These are phyloP conservation scores for Amphirosellinia nigrospora DNA, from an alignment of 495 filamentous ascomycete genomes.

Conservation along the genomic window DNA sequence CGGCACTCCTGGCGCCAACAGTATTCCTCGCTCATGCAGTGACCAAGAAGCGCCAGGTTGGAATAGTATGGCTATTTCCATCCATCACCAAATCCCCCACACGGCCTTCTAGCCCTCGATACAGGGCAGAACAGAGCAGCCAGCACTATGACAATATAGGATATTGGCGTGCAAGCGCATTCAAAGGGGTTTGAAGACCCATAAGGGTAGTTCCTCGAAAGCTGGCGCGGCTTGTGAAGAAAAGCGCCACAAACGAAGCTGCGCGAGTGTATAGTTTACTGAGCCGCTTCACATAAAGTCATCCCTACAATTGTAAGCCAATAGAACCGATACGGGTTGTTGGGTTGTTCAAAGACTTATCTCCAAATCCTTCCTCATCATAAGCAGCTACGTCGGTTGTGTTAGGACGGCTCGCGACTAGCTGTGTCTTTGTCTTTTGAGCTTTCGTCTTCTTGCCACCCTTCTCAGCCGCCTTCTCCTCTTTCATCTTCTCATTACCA, in stretches of 20 bases:
- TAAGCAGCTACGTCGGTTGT: slow-evolving; percentile 75
- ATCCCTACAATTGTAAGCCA: slow-evolving; percentile 44
- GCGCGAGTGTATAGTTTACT: slow-evolving; percentile 14
- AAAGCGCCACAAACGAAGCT: slow-evolving; percentile 14
- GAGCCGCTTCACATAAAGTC: slow-evolving; percentile 58
- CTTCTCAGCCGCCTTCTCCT: slow-evolving; percentile 95
- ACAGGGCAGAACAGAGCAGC: slow-evolving; percentile 12
- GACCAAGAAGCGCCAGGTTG: slow-evolving; percentile 21
- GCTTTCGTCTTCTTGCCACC: slow-evolving; percentile 96
- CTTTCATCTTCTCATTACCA: slow-evolving; percentile 98
- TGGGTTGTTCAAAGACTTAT: slow-evolving; percentile 57
- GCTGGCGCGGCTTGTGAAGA: slow-evolving; percentile 9
- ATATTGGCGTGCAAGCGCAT: slow-evolving; percentile 23
- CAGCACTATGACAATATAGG: slow-evolving; percentile 4
- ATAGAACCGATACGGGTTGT: neutral
- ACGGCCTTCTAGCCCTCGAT: neutral
- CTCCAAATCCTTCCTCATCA: slow-evolving; percentile 76
- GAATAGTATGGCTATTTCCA: slow-evolving; percentile 7
- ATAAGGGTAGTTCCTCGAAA: slow-evolving; percentile 11
- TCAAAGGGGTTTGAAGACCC: slow-evolving; percentile 22
- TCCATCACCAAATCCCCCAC: slow-evolving; percentile 16
- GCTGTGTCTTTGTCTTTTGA: slow-evolving; percentile 86
- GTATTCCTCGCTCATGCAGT: slow-evolving; percentile 5
- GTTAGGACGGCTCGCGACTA: slow-evolving; percentile 73
- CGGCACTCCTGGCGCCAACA: neutral